Evolutionary conservation across 495 filamentous ascomycete genomes (phyloP).

Genomic region (Annulohypoxylon stygium): DNA sequence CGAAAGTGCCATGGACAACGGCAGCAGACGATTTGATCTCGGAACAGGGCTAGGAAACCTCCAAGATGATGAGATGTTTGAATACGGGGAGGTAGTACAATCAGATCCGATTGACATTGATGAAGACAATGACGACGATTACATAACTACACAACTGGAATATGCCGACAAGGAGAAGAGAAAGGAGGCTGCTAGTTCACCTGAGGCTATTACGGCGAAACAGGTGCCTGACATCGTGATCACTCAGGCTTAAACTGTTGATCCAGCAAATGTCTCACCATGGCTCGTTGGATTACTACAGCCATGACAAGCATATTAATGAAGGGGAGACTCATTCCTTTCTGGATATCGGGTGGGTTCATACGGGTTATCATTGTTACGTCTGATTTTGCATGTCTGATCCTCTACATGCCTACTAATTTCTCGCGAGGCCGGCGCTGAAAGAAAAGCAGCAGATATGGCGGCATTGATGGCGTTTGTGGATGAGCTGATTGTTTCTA

Average conservation of each 20-base stretch:
- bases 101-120: not conserved
- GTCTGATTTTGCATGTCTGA: not conserved
- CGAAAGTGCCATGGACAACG: not conserved
- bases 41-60: not conserved
- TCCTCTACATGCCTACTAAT: not conserved
- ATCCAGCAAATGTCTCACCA: not conserved
- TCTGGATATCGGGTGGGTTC: not conserved
- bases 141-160: not conserved
- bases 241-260: not conserved
- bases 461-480: not conserved
- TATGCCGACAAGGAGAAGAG: not conserved
- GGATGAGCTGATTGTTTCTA: conserved; percentile 3
- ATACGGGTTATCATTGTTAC: not conserved
- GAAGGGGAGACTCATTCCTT: not conserved
- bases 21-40: not conserved
- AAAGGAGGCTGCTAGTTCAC: not conserved
- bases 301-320: not conserved
- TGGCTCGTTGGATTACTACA: not conserved
- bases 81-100: not conserved
- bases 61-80: too few relatives aligned
- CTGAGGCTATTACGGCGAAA: not conserved
- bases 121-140: not conserved
- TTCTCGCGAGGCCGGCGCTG: not conserved
- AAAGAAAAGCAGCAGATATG: not conserved
- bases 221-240: not conserved